These are phyloP conservation scores for Mimosa pudica DNA, from an alignment of 306 rosid genomes.

Conservation along the genomic window DNA sequence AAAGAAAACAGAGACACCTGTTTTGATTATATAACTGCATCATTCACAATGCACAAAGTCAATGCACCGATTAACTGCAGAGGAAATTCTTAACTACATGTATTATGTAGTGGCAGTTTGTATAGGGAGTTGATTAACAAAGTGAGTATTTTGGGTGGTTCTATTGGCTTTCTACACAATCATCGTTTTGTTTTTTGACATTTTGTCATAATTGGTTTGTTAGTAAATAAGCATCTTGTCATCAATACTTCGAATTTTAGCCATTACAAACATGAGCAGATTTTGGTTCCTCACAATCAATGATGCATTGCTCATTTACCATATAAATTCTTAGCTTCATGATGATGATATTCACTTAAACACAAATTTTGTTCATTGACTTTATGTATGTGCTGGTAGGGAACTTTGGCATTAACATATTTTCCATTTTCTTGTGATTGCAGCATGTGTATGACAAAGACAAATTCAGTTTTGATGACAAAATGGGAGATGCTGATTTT, in stretches of 20 bases:
- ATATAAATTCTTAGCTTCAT: neutral
- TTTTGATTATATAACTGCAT: neutral
- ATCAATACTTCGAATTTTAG: neutral
- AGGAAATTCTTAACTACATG: neutral
- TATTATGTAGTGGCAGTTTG: neutral
- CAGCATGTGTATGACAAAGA: conserved; percentile 84
- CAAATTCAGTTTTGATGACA: conserved; percentile 70
- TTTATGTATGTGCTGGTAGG: neutral
- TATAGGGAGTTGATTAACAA: neutral
- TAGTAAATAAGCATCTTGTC: neutral
- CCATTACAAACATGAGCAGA: neutral
- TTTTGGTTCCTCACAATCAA: neutral
- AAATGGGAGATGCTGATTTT: conserved; percentile 91
- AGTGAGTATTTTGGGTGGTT: neutral
- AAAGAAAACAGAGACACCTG: neutral
- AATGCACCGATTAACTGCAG: neutral
- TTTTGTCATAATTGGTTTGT: neutral
- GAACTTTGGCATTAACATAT: neutral
- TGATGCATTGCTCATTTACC: neutral
- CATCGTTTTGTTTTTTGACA: neutral
- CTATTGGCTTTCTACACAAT: neutral
- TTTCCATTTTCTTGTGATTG: conserved; percentile 8
- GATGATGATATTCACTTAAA: neutral
- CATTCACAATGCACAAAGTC: neutral
- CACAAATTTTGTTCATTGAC: neutral